Evolutionary conservation across 2,329 filamentous ascomycete genomes (phyloP), one percentile per base, ranked within the genome.

Genomic region (Penicillium italicum): DNA sequence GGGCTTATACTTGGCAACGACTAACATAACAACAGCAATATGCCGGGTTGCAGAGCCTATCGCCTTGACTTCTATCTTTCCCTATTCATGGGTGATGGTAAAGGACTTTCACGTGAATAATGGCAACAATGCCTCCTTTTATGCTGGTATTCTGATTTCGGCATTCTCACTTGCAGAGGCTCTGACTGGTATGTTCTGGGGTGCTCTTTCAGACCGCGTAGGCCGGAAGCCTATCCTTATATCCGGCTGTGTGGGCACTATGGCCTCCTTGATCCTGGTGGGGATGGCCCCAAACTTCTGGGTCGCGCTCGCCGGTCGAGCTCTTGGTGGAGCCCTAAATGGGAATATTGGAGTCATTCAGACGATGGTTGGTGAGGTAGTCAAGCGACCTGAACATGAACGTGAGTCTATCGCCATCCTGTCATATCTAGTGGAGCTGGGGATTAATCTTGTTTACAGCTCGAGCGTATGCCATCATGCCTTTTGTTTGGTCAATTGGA

Each of bases 1-100:
- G 37, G n/a, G 18, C 10, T 30, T 38, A 6, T 36, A 16, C 10
- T 20, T 40, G 5, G 16, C 11, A 18, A 26, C 10, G 18, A 22
- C 26, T 43, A 18, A 24, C 18, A 18, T 34, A 9, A 24, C 9
- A 14, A 33, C 66, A 96, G 91, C 91, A 72, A 90, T 96, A 79
- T 92, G 95, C 70, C 90, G 92, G 60, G 85, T 97, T 63, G 90
- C 91, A 50, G 92, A 97, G 74, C 92, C 92, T 22, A 93, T 97
- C 66, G 91, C 92, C 48, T 83, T 97, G 61, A 96, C 91, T 1
- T 94, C 90, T 69, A 94, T 96, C 74, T 95, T 93, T 67, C 92
- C 92, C 20, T 97, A 96, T 74, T 90, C 90, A 57, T 95, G 89
- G 88, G 83, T 88, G 57, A 85, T 93, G 64, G 86, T 93, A 63